A percentile compares a stretch with the other conserved stretches of the same genome.
phyloP scores from a whole-genome alignment of 768 basidiomycete species.

The Coprinopsis sp. region DNA sequence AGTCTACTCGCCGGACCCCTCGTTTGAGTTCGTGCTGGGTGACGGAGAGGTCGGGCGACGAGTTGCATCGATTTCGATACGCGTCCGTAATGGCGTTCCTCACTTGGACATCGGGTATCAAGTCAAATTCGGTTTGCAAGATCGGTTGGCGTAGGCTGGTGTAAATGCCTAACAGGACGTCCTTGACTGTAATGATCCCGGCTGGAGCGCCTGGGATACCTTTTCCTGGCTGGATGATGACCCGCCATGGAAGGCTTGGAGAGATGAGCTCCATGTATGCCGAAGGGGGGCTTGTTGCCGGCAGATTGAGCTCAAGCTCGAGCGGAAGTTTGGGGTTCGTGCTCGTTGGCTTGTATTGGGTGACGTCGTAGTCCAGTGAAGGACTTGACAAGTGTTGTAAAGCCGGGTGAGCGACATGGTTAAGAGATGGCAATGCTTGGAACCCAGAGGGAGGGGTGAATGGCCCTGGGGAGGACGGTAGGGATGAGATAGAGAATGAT shows the following conservation, averaged over 20 bases:
- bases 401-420: slow-evolving; percentile 28
- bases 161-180: slow-evolving; percentile 47
- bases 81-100: slow-evolving; percentile 37
- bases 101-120: slow-evolving; percentile 19
- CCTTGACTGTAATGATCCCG: slow-evolving; percentile 38
- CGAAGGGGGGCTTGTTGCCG: slow-evolving; percentile 39
- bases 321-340: slow-evolving; percentile 15
- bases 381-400: slow-evolving; percentile 26
- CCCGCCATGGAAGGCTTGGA: slow-evolving; percentile 24
- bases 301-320: slow-evolving; percentile 34
- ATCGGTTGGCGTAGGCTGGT: slow-evolving; percentile 42
- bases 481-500: slow-evolving; percentile 29
- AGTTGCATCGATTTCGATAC: slow-evolving; percentile 39
- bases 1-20: slow-evolving; percentile 54
- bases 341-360: slow-evolving; percentile 15
- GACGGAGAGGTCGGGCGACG: slow-evolving; percentile 25
- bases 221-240: slow-evolving; percentile 26
- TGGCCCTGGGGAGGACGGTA: slow-evolving; percentile 31
- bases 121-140: slow-evolving; percentile 39
- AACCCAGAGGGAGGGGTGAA: slow-evolving; percentile 31
- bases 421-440: slow-evolving; percentile 18
- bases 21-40: slow-evolving; percentile 36
- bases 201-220: slow-evolving; percentile 11
- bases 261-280: slow-evolving; percentile 29
- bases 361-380: slow-evolving; percentile 33